Percentiles rank a stretch among this genome's conserved stretches.
These are phyloP conservation scores for Calonectria naviculata DNA, from an alignment of 2,329 filamentous ascomycete species.

Conservation along the genomic window DNA sequence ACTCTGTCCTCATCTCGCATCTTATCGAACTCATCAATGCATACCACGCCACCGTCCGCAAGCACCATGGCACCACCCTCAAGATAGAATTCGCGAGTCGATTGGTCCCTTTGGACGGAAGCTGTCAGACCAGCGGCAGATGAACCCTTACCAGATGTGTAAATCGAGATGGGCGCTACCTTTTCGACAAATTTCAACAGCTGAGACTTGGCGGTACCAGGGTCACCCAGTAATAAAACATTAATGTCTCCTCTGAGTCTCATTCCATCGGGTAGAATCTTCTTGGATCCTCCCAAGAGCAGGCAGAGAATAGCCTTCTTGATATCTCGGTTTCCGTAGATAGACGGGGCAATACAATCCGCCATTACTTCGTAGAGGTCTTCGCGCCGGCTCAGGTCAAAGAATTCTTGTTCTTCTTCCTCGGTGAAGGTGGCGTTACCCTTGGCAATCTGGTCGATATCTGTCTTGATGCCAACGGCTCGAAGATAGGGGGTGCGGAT, in stretches of 20 bases:
- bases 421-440: conserved; percentile 88
- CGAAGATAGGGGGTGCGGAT: conserved; percentile 96
- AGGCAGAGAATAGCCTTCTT: conserved; percentile 98
- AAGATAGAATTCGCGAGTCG: conserved; percentile 95
- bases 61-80: conserved; percentile 99
- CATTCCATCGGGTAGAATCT: conserved; percentile 98
- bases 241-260: conserved; percentile 98
- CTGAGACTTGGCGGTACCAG: conserved; percentile 98
- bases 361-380: conserved; percentile 94
- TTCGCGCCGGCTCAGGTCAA: conserved; percentile 87
- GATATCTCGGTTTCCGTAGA: conserved; percentile 95
- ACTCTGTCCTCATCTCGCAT: conserved; percentile 99
- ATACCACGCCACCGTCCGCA: conserved; percentile 95
- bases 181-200: conserved; percentile 98
- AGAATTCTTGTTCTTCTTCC: conserved; percentile 96
- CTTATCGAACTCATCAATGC: conserved; percentile 99
- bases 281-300: conserved; percentile 94
- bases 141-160: conserved; percentile 98
- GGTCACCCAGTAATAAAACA: conserved; percentile 94
- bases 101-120: conserved; percentile 92
- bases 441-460: conserved; percentile 89
- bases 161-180: conserved; percentile 95
- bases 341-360: conserved; percentile 94
- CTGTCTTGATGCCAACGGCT: conserved; percentile 91
- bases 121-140: conserved; percentile 97